phyloP scores from a whole-genome alignment of 2,329 filamentous ascomycete species.

The Stachybotrys chartarum region DNA sequence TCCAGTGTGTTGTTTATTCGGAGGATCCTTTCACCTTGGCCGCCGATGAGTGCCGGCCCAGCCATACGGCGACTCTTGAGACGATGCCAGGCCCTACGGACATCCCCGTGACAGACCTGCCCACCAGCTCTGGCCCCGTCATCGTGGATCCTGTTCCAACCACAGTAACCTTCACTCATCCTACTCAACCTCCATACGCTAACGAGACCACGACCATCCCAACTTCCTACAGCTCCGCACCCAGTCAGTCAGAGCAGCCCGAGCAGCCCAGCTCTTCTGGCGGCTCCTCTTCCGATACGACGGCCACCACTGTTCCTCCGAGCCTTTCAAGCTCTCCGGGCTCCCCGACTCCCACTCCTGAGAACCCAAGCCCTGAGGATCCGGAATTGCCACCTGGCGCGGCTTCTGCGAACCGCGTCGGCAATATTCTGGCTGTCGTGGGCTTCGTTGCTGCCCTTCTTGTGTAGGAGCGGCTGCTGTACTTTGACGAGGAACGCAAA shows the following conservation, averaged over 20 bases:
- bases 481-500: background rate
- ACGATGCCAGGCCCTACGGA: background rate
- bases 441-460: constrained; percentile 33
- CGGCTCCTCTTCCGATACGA: background rate
- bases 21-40: constrained; percentile 29
- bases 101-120: background rate
- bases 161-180: constrained; percentile 8
- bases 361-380: constrained; percentile 8
- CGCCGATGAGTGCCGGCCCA: constrained; percentile 24
- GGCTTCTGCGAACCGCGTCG: constrained; percentile 21
- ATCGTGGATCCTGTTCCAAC: constrained; percentile 7
- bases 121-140: background rate
- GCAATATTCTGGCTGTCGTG: constrained; percentile 26
- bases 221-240: constrained; percentile 8
- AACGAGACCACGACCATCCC: constrained; percentile 14
- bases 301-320: background rate
- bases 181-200: constrained; percentile 7
- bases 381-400: constrained; percentile 16
- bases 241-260: constrained; percentile 7
- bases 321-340: constrained; percentile 1
- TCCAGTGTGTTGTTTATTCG: constrained; percentile 36
- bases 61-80: constrained; percentile 8
- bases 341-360: constrained; percentile 6
- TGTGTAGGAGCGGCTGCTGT: constrained; percentile 21
- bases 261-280: constrained; percentile 1